A percentile compares a stretch with the other conserved stretches of the same genome.
Evolutionary conservation across 768 basidiomycete genomes (phyloP).

Genomic region (Butyriboletus loyo): DNA sequence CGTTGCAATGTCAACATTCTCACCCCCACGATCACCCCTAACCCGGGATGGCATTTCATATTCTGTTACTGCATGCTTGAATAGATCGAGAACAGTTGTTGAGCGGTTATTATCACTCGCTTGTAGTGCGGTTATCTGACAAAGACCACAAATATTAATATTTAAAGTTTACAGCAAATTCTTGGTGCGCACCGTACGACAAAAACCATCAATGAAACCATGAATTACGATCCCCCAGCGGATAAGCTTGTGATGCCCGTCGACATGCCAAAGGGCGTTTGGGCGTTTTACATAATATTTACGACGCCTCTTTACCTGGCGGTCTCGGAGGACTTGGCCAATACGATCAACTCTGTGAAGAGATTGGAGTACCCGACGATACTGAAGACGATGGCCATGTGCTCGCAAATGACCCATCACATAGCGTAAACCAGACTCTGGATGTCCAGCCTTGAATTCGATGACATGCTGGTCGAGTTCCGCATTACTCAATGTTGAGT

Average conservation of each 20-base stretch:
- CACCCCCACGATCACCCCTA: background rate
- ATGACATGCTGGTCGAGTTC: too few species aligned
- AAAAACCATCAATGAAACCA: slow-evolving; percentile 28
- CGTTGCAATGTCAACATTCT: background rate
- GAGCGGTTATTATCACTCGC: background rate
- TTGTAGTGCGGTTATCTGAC: background rate
- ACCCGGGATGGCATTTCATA: background rate
- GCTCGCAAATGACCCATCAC: too few species aligned
- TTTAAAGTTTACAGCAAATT: too few species aligned
- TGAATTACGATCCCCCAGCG: slow-evolving; percentile 27
- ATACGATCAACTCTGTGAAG: background rate
- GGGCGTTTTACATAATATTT: slow-evolving; percentile 4
- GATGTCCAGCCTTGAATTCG: too few species aligned
- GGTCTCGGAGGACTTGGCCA: background rate
- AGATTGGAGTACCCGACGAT: background rate
- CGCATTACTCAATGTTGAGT: background rate
- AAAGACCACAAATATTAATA: background rate
- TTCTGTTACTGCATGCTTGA: background rate
- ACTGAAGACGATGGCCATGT: too few species aligned
- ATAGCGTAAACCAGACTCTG: too few species aligned
- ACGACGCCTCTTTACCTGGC: background rate
- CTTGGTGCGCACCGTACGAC: slow-evolving; percentile 22
- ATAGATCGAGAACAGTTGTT: background rate
- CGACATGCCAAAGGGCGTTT: slow-evolving; percentile 18
- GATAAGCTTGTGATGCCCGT: slow-evolving; percentile 32